A percentile compares a stretch with the other conserved stretches of the same genome.
phyloP scores from a whole-genome alignment of 2,329 filamentous ascomycete species.

The Colletotrichum noveboracense region DNA sequence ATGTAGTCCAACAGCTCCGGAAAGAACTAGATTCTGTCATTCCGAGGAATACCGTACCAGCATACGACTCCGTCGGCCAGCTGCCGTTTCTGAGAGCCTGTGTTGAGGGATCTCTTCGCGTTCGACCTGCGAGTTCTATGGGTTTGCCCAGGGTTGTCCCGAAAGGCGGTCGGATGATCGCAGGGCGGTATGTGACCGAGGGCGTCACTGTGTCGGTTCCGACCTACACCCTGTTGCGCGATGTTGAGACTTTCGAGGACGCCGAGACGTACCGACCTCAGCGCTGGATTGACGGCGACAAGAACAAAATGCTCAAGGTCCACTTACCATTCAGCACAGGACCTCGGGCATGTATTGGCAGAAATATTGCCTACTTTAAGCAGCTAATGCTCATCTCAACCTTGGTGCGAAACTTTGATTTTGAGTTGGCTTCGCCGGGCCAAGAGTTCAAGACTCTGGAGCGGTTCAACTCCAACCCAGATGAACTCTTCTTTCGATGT shows the following conservation, averaged over 20 bases:
- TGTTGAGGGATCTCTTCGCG: neutral
- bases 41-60: neutral
- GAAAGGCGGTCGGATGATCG: neutral
- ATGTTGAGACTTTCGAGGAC: neutral
- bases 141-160: neutral
- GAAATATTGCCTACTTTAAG: neutral
- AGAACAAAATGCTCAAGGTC: neutral
- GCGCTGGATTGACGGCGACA: neutral
- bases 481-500: neutral
- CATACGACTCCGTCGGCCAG: neutral
- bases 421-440: neutral
- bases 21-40: neutral
- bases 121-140: neutral
- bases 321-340: neutral
- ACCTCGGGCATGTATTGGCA: neutral
- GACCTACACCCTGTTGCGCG: neutral
- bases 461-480: neutral
- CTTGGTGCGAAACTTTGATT: neutral
- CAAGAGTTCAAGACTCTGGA: neutral
- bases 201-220: neutral
- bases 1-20: neutral
- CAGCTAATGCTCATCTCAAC: neutral
- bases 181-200: neutral
- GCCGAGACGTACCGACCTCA: neutral
- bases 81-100: neutral